These are phyloP conservation scores for Mycena citricolor DNA, from an alignment of 1,284 basidiomycete species.

Conservation along the genomic window DNA sequence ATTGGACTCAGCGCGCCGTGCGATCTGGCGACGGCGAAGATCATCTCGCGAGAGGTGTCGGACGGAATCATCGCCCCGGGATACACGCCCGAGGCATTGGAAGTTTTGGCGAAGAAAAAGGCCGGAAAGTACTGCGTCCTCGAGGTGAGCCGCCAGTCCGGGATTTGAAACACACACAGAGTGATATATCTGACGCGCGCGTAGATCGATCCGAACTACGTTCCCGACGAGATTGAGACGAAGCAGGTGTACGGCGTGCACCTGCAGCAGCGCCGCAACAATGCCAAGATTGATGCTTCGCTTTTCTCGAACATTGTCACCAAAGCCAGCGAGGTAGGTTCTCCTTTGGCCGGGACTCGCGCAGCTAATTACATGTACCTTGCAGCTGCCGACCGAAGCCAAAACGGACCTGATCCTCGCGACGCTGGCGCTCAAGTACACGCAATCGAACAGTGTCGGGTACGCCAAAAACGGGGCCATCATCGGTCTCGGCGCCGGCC, in stretches of 20 bases:
- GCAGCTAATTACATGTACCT: not conserved
- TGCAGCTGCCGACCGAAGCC: slow-evolving; percentile 71
- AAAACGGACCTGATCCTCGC: slow-evolving; percentile 90
- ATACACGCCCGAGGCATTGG: slow-evolving; percentile 86
- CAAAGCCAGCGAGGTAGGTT: slow-evolving; percentile 76
- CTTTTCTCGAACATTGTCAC: slow-evolving; percentile 91
- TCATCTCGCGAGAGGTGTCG: slow-evolving; percentile 97
- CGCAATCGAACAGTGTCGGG: slow-evolving; percentile 98
- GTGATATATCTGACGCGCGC: slow-evolving; percentile 5
- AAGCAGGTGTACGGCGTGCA: slow-evolving; percentile 94
- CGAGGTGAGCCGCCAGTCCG: slow-evolving; percentile 60
- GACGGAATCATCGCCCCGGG: slow-evolving; percentile 98
- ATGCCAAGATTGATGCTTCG: slow-evolving; percentile 81
- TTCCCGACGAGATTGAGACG: slow-evolving; percentile 80
- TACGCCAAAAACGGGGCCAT: slow-evolving; percentile 94
- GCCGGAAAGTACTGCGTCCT: slow-evolving; percentile 98
- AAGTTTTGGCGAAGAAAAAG: slow-evolving; percentile 95
- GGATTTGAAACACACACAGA: no score
- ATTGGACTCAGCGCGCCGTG: slow-evolving; percentile 93
- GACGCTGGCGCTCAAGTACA: slow-evolving; percentile 97
- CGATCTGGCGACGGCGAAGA: slow-evolving; percentile 91
- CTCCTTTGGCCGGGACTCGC: not conserved
- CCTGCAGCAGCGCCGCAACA: slow-evolving; percentile 91
- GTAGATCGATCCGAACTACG: slow-evolving; percentile 86
- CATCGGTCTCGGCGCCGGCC: slow-evolving; percentile 95